Evolutionary conservation across 83 land plant genomes (phyloP), one percentile per base, ranked within the genome.

Genomic region (Picea mariana): DNA sequence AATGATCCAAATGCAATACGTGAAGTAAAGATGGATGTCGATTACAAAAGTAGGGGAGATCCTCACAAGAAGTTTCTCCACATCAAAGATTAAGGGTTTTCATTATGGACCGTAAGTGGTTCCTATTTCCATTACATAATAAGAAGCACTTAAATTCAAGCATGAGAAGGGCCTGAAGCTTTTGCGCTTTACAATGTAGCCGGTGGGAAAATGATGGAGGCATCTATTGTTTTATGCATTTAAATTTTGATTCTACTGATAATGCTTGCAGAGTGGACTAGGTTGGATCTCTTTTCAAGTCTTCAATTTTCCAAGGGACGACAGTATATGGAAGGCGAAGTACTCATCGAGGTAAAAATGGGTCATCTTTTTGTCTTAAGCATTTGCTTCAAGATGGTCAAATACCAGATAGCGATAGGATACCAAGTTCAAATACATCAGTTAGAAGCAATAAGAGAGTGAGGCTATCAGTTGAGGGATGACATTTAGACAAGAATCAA

Each of bases 121-220:
- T n/a, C n/a, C n/a, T n/a, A n/a, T n/a, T n/a, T n/a, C n/a, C n/a
- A n/a, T n/a, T n/a, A n/a, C n/a, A n/a, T n/a, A n/a, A n/a, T n/a
- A n/a, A n/a, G n/a, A n/a, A n/a, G n/a, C n/a, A n/a, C n/a, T n/a
- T n/a, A n/a, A n/a, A n/a, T n/a, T n/a, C n/a, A n/a, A n/a, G n/a
- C n/a, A n/a, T n/a, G n/a, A n/a, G n/a, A n/a, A n/a, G n/a, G n/a
- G n/a, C n/a, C n/a, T n/a, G n/a, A n/a, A n/a, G n/a, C n/a, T n/a
- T n/a, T n/a, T n/a, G n/a, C n/a, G n/a, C n/a, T n/a, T n/a, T n/a
- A 81, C 94, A 90, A 31, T 94, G 96, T 87, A 91, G 86, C 62
- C 83, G 94, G 83, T 94, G 89, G 87, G 94, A 94, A 61, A 94
- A 80, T 81, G 95, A 91, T 17, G 95, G 95, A 34, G 88, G 87